phyloP scores from a whole-genome alignment of 176 grass and related monocot genomes.

The Paspalum vaginatum region DNA sequence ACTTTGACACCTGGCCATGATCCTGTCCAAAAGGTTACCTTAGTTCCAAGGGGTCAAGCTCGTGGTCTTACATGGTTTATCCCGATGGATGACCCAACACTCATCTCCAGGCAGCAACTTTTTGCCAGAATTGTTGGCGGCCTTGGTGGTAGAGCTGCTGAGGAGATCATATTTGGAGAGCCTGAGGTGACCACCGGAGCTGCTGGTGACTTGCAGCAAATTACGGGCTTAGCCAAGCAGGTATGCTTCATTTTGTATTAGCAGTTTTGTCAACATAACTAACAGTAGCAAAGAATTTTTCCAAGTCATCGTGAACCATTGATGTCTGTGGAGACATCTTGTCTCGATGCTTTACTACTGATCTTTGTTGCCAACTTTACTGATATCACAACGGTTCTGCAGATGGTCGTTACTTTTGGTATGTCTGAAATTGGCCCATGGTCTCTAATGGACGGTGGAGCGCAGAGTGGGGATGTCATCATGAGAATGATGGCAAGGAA shows the following conservation, averaged over 20 bases:
- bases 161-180: slow-evolving; percentile 95
- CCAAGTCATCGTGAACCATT: not conserved
- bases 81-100: slow-evolving; percentile 86
- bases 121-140: slow-evolving; percentile 97
- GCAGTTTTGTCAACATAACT: not conserved
- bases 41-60: slow-evolving; percentile 93
- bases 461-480: slow-evolving; percentile 76
- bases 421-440: slow-evolving; percentile 98
- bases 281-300: slow-evolving; percentile 1
- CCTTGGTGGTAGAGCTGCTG: slow-evolving; percentile 92
- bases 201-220: slow-evolving; percentile 97
- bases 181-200: slow-evolving; percentile 98
- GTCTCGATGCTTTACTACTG: not conserved
- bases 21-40: slow-evolving; percentile 95
- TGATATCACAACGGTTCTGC: slow-evolving; percentile 32
- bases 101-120: slow-evolving; percentile 96
- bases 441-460: slow-evolving; percentile 87
- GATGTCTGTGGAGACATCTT: not conserved
- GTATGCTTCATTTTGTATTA: slow-evolving; percentile 33
- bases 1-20: slow-evolving; percentile 96
- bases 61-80: slow-evolving; percentile 99
- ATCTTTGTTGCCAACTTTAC: slow-evolving; percentile 11
- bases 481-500: slow-evolving; percentile 99
- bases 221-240: slow-evolving; percentile 97
- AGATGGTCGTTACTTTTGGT: slow-evolving; percentile 96